Evolutionary conservation across 768 basidiomycete genomes (phyloP).

Genomic region (Pisolithus marmoratus): DNA sequence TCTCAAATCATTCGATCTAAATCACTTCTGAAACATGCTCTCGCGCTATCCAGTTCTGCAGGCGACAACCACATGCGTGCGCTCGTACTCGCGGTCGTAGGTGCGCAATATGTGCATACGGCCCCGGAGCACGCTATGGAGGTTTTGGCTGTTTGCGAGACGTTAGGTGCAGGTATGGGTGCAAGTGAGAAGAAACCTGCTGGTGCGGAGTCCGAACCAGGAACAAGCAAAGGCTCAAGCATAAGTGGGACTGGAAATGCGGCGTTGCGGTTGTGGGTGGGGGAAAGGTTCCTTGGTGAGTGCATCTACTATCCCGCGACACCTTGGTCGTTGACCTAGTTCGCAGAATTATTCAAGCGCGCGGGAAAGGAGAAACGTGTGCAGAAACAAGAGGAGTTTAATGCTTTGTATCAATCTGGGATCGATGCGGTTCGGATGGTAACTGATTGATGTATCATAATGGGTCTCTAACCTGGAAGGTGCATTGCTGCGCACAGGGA

Average conservation of each 20-base stretch:
- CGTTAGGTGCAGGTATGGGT: conserved; percentile 67
- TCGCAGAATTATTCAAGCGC: conserved; percentile 53
- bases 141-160: conserved; percentile 63
- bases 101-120: conserved; percentile 69
- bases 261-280: conserved; percentile 64
- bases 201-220: neutral
- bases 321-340: neutral
- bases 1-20: conserved; percentile 26
- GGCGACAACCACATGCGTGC: conserved; percentile 73
- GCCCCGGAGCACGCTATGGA: conserved; percentile 60
- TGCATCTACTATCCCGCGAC: neutral
- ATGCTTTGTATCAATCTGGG: conserved; percentile 27
- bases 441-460: too few relatives aligned
- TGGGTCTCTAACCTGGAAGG: too few relatives aligned
- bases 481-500: too few relatives aligned
- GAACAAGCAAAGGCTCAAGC: neutral
- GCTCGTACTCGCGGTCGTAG: conserved; percentile 58
- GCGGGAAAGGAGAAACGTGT: conserved; percentile 45
- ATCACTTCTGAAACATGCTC: conserved; percentile 49
- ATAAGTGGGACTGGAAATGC: conserved; percentile 52
- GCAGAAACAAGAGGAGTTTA: conserved; percentile 41
- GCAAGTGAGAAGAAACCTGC: conserved; percentile 23
- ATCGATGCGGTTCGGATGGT: conserved; percentile 13
- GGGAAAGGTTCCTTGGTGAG: conserved; percentile 62
- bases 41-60: conserved; percentile 50